Base-by-base conservation (phyloP, 2,329 filamentous ascomycete species). In the Apiospora phragmitis region DNA sequence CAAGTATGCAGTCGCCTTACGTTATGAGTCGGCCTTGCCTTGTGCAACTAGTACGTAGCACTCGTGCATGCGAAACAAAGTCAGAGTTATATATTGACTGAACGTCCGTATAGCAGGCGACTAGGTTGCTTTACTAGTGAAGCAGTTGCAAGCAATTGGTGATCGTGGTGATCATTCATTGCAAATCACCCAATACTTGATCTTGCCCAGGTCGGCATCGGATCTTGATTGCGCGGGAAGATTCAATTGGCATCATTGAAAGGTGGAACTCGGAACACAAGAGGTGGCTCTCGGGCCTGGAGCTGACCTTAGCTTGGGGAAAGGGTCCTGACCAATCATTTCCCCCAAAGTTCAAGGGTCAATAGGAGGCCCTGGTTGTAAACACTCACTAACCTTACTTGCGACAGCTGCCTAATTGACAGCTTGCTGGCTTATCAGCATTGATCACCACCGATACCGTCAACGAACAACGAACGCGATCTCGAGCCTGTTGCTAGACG, bases 201-300 rank as follows among this genome's bases (percentile, higher is more conserved):
- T 62, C 55, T 62, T n/a, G 55, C 18, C 14, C 32, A 62, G 55
- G 55, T 38, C 55, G 18, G 32, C 32, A 62, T 62, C 55, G 32
- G 55, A 62, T 62, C 55, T 62, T 62, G 55, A 62, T 62, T 62
- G 32, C 29, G 32, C 55, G 55, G 55, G 55, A 35, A 62, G 55
- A 62, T 62, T 62, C 29, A 38, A 35, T 38, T 62, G 29, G 55
- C 21, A 62, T 62, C 29, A 35, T n/a, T 8, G 32, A 62, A 62
- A 62, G 55, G 55, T 62, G 55, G 55, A 29, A 62, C 55, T 38
- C 29, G 38, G 35, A 35, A 12, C 26, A 62, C 55, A 62, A 62
- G 55, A 32, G 32, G 55, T 21, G 55, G 55, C 55, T 62, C 55
- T 62, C 32, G 55, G 55, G 32, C 55, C 55, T 62, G 55, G 55